A percentile compares a stretch with the other conserved stretches of the same genome.
phyloP scores from a whole-genome alignment of 2,329 filamentous ascomycete genomes.

The Fusarium poae region DNA sequence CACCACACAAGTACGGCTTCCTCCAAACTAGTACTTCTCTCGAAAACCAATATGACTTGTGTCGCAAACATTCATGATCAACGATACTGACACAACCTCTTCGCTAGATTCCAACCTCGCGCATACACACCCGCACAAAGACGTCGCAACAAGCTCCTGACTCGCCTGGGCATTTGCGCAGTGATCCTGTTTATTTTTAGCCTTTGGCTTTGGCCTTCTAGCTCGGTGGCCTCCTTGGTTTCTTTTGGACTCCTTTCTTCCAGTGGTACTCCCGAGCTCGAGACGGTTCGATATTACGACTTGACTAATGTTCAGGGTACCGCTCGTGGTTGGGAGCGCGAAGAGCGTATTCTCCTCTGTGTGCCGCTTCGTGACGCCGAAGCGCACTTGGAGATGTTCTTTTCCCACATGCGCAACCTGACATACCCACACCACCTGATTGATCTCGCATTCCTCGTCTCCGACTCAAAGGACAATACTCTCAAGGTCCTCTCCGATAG shows the following conservation, averaged over 20 bases:
- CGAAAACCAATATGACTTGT: not conserved
- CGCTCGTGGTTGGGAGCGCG: slow-evolving; percentile 92
- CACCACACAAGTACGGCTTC: slow-evolving; percentile 81
- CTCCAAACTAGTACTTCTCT: not conserved
- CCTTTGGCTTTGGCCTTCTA: slow-evolving; percentile 81
- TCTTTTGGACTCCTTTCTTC: slow-evolving; percentile 79
- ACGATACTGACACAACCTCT: slow-evolving; percentile 29
- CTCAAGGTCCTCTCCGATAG: slow-evolving; percentile 80
- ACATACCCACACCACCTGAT: slow-evolving; percentile 98
- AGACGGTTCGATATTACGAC: slow-evolving; percentile 98
- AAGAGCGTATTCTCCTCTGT: slow-evolving; percentile 94
- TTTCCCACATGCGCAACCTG: slow-evolving; percentile 94
- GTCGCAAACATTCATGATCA: slow-evolving; percentile 3
- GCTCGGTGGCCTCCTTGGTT: slow-evolving; percentile 69
- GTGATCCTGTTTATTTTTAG: slow-evolving; percentile 74
- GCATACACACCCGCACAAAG: slow-evolving; percentile 77
- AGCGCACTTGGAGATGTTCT: slow-evolving; percentile 96
- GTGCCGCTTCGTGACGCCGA: slow-evolving; percentile 94
- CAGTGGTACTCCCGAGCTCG: slow-evolving; percentile 80
- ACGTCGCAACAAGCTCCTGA: slow-evolving; percentile 78
- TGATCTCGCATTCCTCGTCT: slow-evolving; percentile 95
- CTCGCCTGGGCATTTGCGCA: slow-evolving; percentile 72
- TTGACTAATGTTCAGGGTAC: slow-evolving; percentile 91
- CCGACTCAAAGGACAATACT: slow-evolving; percentile 95
- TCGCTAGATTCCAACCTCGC: slow-evolving; percentile 79